Conservation (phyloP, 805 yeast species). For the Lipomyces kockii region DNA sequence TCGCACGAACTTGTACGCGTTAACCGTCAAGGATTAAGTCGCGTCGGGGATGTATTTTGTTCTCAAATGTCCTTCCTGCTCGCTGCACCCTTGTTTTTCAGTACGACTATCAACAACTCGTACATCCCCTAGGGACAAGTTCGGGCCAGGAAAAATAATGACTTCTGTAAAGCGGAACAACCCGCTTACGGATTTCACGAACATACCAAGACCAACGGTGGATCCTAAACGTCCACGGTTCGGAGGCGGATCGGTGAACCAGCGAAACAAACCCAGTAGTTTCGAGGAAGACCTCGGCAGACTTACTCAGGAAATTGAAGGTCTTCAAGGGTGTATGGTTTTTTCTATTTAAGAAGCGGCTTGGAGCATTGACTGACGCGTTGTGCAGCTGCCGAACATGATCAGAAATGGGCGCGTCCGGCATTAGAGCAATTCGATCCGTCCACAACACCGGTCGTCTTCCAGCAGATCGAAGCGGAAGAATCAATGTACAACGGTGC, state of each 20-base stretch:
- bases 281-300: conserved; percentile 59
- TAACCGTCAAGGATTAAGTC: not conserved
- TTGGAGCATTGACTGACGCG: not conserved
- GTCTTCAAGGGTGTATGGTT: conserved; percentile 32
- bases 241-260: conserved; percentile 1
- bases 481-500: conserved; percentile 71
- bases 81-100: not conserved
- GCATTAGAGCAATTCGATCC: conserved; percentile 58
- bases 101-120: not conserved
- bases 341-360: not conserved
- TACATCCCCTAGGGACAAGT: not conserved
- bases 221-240: conserved; percentile 23
- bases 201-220: conserved; percentile 15
- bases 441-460: conserved; percentile 58
- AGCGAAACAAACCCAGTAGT: conserved; percentile 47
- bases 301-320: conserved; percentile 50
- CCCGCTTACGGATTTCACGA: conserved; percentile 32
- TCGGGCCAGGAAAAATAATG: not conserved
- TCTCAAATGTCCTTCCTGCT: too few species aligned
- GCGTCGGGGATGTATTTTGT: not conserved
- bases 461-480: conserved; percentile 95
- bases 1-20: not conserved
- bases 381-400: conserved; percentile 33
- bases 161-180: conserved; percentile 26
- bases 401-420: conserved; percentile 60